Conservation (phyloP, 2,329 filamentous ascomycete genomes). For the Pseudogymnoascus sp. region DNA sequence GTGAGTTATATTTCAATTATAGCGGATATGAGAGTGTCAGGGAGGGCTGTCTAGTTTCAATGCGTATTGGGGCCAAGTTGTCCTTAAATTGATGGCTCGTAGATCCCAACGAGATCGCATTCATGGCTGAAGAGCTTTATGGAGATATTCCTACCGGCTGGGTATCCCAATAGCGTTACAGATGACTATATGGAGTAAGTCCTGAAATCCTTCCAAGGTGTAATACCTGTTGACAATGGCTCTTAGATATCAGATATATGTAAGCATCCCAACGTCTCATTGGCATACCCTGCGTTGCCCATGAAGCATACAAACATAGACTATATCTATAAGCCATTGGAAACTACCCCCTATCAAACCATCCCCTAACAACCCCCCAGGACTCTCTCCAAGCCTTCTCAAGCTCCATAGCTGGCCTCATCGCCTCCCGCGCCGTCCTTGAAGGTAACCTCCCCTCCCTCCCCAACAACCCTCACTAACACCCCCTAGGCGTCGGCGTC, state of each 20-base stretch:
- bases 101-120: neutral
- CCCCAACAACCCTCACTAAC: slow-evolving; percentile 5
- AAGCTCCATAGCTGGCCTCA: slow-evolving; percentile 54
- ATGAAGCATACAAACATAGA: neutral
- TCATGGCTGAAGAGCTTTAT: slow-evolving; percentile 30
- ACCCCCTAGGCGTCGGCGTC: slow-evolving; percentile 50
- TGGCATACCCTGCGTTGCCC: neutral
- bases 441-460: slow-evolving; percentile 39
- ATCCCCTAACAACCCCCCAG: slow-evolving; percentile 19
- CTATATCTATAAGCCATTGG: neutral
- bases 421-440: slow-evolving; percentile 60
- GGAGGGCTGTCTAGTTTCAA: neutral
- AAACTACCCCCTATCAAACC: neutral
- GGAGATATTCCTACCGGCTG: slow-evolving; percentile 58
- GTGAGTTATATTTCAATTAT: neutral
- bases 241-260: slow-evolving; percentile 59
- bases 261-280: slow-evolving; percentile 29
- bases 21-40: neutral
- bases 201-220: slow-evolving; percentile 5
- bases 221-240: slow-evolving; percentile 8
- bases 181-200: slow-evolving; percentile 58
- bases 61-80: neutral
- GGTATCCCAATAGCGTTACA: slow-evolving; percentile 64
- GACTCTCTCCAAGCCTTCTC: slow-evolving; percentile 60
- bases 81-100: neutral